Conservation (phyloP, 78 protist genomes). For the Dictyostelium firmibasis region DNA sequence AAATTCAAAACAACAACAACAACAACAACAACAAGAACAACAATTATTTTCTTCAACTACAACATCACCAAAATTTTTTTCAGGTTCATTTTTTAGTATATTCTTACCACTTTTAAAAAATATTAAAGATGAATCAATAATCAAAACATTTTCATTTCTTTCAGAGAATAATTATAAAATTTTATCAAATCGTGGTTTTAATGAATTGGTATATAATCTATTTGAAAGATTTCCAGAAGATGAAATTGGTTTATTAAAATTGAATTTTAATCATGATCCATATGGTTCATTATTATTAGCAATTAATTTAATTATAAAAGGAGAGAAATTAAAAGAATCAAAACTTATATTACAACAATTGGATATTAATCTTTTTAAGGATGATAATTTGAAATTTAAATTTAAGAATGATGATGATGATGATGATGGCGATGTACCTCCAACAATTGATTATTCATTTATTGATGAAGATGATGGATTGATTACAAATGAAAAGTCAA, state of each 20-base stretch:
- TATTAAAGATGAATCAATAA: not conserved
- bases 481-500: not conserved
- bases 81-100: not conserved
- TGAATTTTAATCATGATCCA: not conserved
- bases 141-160: not conserved
- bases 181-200: not conserved
- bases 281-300: not conserved
- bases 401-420: not conserved
- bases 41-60: not conserved
- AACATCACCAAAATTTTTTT: not conserved
- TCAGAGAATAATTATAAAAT: not conserved
- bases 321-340: not conserved
- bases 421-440: not conserved
- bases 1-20: not conserved
- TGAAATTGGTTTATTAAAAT: not conserved
- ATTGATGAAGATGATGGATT: not conserved
- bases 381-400: not conserved
- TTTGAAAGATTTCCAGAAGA: not conserved
- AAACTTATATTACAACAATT: not conserved
- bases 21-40: not conserved
- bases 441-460: not conserved
- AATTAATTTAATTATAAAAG: not conserved
- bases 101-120: not conserved
- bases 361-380: not conserved
- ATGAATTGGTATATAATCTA: not conserved